These are phyloP conservation scores for Fusarium incarnatum DNA, from an alignment of 2,329 filamentous ascomycete species.

Conservation along the genomic window DNA sequence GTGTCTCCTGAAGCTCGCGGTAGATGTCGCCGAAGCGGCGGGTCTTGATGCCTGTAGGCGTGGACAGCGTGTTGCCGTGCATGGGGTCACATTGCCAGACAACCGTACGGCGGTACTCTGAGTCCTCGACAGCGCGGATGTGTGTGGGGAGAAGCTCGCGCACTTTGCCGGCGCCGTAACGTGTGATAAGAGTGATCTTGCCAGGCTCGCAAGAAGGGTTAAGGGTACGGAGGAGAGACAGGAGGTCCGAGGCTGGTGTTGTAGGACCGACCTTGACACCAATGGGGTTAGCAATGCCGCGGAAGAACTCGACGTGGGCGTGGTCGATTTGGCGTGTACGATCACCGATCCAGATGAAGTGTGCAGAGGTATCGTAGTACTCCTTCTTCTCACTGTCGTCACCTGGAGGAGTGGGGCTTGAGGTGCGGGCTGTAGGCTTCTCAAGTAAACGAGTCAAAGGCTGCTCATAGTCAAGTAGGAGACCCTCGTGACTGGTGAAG, in stretches of 20 bases:
- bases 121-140: conserved; percentile 87
- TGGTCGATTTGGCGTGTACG: conserved; percentile 93
- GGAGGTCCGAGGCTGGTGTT: conserved; percentile 80
- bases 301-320: conserved; percentile 97
- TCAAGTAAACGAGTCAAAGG: conserved; percentile 81
- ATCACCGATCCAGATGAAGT: conserved; percentile 99
- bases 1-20: conserved; percentile 83
- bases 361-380: conserved; percentile 94
- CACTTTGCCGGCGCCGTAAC: conserved; percentile 87
- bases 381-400: conserved; percentile 58
- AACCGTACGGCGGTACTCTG: conserved; percentile 73
- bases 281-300: conserved; percentile 94
- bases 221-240: conserved; percentile 82
- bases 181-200: conserved; percentile 95
- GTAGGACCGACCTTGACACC: conserved; percentile 95
- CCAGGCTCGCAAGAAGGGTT: conserved; percentile 86
- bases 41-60: conserved; percentile 86
- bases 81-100: conserved; percentile 99
- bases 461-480: conserved; percentile 95
- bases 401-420: conserved; percentile 59
- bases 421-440: conserved; percentile 62
- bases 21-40: conserved; percentile 92
- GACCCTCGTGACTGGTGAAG: conserved; percentile 94
- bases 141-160: conserved; percentile 80
- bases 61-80: conserved; percentile 85